Evolutionary conservation across 2,329 filamentous ascomycete species (phyloP).

Genomic region (Westerdykella aurantiaca): DNA sequence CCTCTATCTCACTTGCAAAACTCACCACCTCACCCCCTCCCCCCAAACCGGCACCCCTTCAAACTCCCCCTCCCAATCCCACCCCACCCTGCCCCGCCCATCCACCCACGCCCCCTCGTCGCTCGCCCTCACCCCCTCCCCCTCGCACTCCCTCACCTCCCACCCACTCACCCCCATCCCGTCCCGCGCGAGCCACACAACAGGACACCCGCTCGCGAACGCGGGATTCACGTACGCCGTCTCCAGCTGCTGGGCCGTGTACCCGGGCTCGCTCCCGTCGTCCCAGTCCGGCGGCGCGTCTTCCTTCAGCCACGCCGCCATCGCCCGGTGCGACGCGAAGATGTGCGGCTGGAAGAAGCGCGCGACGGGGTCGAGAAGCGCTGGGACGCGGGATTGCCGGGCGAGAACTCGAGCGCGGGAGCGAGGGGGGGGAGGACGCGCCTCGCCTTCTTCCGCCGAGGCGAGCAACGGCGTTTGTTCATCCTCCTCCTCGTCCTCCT

Average conservation of each 20-base stretch:
- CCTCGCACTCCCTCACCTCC: conserved; percentile 27
- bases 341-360: conserved; percentile 33
- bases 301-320: conserved; percentile 30
- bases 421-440: conserved; percentile 10
- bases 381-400: conserved; percentile 19
- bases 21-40: conserved; percentile 24
- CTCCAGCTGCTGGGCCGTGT: conserved; percentile 27
- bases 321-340: conserved; percentile 29
- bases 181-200: conserved; percentile 33
- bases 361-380: conserved; percentile 25
- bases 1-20: background rate
- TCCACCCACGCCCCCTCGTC: conserved; percentile 34
- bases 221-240: conserved; percentile 34
- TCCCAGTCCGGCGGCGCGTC: conserved; percentile 14
- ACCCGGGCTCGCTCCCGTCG: conserved; percentile 23
- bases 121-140: conserved; percentile 20
- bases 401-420: conserved; percentile 24
- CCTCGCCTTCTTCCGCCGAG: conserved; percentile 29
- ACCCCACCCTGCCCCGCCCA: conserved; percentile 22
- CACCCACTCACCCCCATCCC: conserved; percentile 28
- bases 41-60: conserved; percentile 31
- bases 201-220: conserved; percentile 27
- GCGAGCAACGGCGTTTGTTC: conserved; percentile 28
- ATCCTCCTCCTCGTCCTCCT: conserved; percentile 10
- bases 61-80: conserved; percentile 26